Conservation (phyloP, 441 rosid genomes). For the Corymbia calophylla region DNA sequence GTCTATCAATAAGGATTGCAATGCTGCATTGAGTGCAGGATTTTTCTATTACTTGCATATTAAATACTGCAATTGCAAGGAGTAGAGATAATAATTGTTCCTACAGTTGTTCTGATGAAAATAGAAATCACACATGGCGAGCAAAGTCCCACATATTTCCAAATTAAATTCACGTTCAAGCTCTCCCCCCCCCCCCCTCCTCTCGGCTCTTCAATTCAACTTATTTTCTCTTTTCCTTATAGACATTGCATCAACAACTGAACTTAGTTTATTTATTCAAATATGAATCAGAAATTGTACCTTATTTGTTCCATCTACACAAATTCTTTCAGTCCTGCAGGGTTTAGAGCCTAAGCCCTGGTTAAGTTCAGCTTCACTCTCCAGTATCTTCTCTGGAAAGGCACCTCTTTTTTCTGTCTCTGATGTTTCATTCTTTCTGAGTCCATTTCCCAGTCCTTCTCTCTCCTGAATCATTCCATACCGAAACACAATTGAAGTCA, state of each 20-base stretch:
- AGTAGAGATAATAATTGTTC: background rate
- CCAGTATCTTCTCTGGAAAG: conserved; percentile 11
- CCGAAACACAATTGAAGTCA: conserved; percentile 17
- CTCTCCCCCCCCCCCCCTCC: background rate
- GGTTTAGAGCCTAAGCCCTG: conserved; percentile 23
- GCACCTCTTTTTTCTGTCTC: conserved; percentile 15
- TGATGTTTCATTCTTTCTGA: conserved; percentile 21
- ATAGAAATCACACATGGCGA: background rate
- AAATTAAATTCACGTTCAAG: background rate
- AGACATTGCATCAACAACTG: background rate
- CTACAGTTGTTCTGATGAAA: background rate
- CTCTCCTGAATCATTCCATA: conserved; percentile 25
- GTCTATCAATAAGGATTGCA: background rate
- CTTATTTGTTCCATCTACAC: conserved; percentile 16
- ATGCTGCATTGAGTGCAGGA: background rate
- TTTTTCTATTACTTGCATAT: background rate
- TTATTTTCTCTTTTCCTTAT: background rate
- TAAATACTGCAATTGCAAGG: background rate
- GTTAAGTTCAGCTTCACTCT: conserved; percentile 16
- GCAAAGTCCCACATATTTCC: background rate
- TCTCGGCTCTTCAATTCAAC: background rate
- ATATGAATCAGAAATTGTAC: background rate
- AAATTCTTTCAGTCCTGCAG: conserved; percentile 1
- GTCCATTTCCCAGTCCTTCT: conserved; percentile 24
- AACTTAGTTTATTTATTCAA: background rate